Conservation (phyloP, 345 rosid species). For the Boechera divaricarpa region DNA sequence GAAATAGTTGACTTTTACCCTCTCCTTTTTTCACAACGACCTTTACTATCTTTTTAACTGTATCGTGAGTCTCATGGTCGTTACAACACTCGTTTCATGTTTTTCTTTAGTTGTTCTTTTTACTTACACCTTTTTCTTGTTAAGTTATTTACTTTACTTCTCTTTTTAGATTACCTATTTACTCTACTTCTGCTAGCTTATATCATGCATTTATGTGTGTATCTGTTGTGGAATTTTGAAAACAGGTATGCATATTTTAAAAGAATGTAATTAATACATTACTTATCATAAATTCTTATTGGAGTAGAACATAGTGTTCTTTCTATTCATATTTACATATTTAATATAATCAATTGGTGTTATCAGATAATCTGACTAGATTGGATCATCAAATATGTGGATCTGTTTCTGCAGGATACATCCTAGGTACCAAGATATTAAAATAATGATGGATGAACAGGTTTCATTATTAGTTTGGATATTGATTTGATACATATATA, state of each 20-base stretch:
- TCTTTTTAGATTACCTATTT: neutral
- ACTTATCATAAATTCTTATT: neutral
- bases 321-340: neutral
- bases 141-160: conserved; percentile 12
- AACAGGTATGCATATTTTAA: neutral
- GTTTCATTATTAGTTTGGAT: neutral
- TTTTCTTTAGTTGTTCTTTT: conserved; percentile 11
- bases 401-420: neutral
- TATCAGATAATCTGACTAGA: neutral
- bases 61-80: conserved; percentile 37
- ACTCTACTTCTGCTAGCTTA: conserved; percentile 20
- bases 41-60: neutral
- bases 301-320: neutral
- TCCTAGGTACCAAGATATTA: neutral
- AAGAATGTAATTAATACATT: neutral
- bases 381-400: neutral
- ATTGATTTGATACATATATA: neutral
- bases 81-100: conserved; percentile 40
- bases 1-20: conserved; percentile 15
- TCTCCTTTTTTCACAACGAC: neutral
- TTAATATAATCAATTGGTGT: neutral
- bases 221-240: neutral
- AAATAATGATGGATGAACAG: neutral
- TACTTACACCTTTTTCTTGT: neutral
- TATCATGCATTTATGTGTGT: neutral